Percentiles rank a stretch among this genome's conserved stretches.
Evolutionary conservation across 768 basidiomycete species (phyloP).

Genomic region (Suillus clintonianus): DNA sequence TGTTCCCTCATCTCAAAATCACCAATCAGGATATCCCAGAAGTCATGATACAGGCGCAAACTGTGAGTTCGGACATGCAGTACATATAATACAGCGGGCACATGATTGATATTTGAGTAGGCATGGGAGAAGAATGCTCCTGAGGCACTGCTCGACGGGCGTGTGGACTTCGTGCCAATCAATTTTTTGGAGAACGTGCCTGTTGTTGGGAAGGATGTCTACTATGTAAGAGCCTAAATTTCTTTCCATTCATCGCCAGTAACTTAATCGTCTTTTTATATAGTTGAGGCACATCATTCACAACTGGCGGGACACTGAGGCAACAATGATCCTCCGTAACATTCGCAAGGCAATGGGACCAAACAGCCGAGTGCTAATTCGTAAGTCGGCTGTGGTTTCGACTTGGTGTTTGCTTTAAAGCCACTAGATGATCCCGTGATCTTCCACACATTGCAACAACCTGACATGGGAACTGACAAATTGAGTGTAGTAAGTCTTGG

Average conservation of each 20-base stretch:
- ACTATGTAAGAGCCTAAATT: constrained; percentile 16
- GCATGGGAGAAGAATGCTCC: constrained; percentile 20
- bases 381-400: constrained; percentile 19
- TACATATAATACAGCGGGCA: neutral
- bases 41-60: constrained; percentile 21
- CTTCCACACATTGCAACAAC: constrained; percentile 11
- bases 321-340: constrained; percentile 30
- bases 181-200: constrained; percentile 22
- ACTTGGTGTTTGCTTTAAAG: neutral
- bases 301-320: constrained; percentile 38
- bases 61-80: constrained; percentile 10
- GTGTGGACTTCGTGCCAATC: constrained; percentile 18
- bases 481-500: neutral
- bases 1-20: constrained; percentile 28
- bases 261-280: neutral
- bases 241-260: neutral
- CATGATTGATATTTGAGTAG: neutral
- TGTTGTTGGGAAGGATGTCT: constrained; percentile 19
- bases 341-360: constrained; percentile 26
- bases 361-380: constrained; percentile 34
- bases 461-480: neutral
- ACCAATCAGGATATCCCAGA: constrained; percentile 31
- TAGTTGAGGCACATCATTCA: constrained; percentile 34
- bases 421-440: constrained; percentile 22
- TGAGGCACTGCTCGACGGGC: constrained; percentile 15